phyloP scores from a whole-genome alignment of 495 filamentous ascomycete genomes.

The Aspergillus diversus region DNA sequence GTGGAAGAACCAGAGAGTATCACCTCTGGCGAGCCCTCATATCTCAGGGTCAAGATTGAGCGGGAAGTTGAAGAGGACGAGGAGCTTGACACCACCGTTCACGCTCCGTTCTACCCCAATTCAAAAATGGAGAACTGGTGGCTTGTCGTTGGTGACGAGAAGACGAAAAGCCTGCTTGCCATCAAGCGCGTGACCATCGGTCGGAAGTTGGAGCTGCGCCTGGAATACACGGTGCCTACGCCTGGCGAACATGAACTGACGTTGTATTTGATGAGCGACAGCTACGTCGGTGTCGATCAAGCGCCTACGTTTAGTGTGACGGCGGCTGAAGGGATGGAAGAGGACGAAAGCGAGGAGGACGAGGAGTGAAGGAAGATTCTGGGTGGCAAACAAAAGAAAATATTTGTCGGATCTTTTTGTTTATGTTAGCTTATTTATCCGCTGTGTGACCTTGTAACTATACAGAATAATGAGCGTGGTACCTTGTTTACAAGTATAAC shows the following conservation, averaged over 20 bases:
- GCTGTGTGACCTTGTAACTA: constrained; percentile 29
- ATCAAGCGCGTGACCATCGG: constrained; percentile 95
- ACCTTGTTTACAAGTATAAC: no score
- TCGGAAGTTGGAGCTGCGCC: constrained; percentile 70
- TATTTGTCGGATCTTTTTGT: constrained; percentile 8
- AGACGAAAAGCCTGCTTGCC: constrained; percentile 79
- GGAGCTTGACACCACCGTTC: constrained; percentile 81
- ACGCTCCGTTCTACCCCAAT: constrained; percentile 92
- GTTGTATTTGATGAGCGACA: constrained; percentile 95
- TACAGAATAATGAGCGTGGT: constrained; percentile 17
- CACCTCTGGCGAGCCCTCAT: constrained; percentile 76
- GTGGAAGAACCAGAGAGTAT: constrained; percentile 80
- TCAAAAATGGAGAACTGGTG: constrained; percentile 99
- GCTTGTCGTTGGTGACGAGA: constrained; percentile 88
- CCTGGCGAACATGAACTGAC: constrained; percentile 87
- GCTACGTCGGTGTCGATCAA: constrained; percentile 96
- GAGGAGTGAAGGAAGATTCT: constrained; percentile 52
- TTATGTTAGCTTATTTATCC: constrained; percentile 26
- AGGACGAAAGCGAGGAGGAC: constrained; percentile 84
- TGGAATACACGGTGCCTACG: constrained; percentile 88
- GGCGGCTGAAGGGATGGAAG: constrained; percentile 92
- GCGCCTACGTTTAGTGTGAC: constrained; percentile 84
- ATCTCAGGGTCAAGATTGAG: constrained; percentile 84
- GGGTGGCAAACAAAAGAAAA: not conserved
- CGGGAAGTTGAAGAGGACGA: constrained; percentile 78